Conservation (phyloP, 805 yeast genomes). For the Metschnikowia continentalis region DNA sequence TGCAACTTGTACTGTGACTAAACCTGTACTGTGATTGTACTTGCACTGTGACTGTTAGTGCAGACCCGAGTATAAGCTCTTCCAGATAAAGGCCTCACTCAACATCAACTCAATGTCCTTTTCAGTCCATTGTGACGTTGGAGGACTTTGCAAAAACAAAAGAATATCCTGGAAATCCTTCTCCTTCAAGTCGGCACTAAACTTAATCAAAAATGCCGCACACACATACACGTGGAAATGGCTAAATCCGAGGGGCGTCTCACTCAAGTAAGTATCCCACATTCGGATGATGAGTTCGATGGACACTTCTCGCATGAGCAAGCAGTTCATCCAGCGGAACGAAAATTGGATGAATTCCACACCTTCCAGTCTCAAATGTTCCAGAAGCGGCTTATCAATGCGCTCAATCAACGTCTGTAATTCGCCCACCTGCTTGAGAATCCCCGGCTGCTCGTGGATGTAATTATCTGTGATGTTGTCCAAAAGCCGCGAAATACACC, state of each 20-base stretch:
- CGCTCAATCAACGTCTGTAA: conserved; percentile 71
- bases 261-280: conserved; percentile 95
- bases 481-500: conserved; percentile 88
- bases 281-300: conserved; percentile 77
- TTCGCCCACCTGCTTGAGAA: conserved; percentile 82
- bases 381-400: conserved; percentile 69
- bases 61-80: conserved; percentile 59
- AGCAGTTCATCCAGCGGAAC: conserved; percentile 98
- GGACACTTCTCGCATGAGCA: conserved; percentile 88
- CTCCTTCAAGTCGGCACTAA: conserved; percentile 69
- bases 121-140: conserved; percentile 81
- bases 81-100: conserved; percentile 97
- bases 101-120: conserved; percentile 86
- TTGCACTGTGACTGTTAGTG: not conserved
- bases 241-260: conserved; percentile 73
- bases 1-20: no score
- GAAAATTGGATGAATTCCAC: conserved; percentile 95
- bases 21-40: no score
- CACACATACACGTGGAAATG: conserved; percentile 96
- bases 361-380: conserved; percentile 74
- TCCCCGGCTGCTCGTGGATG: conserved; percentile 98
- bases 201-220: conserved; percentile 90
- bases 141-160: conserved; percentile 86
- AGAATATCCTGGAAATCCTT: conserved; percentile 95
- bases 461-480: conserved; percentile 97